phyloP scores from a whole-genome alignment of 2,329 filamentous ascomycete genomes.

The Beauveria brongniartii region DNA sequence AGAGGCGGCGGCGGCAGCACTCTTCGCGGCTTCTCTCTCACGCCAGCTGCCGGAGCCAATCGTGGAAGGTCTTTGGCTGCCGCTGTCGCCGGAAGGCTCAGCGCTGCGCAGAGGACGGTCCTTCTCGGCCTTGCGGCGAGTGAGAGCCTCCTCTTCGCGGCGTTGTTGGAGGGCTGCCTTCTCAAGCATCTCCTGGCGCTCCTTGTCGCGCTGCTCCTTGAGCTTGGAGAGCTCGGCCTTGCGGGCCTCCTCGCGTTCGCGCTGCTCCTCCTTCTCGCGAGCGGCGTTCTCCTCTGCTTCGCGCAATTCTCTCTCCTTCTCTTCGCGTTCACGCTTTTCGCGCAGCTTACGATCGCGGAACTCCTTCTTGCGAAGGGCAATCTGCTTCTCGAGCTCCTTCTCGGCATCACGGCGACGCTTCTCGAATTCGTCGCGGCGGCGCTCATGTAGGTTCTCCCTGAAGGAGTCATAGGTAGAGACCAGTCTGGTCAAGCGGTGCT shows the following conservation, averaged over 20 bases:
- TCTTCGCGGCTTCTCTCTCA: constrained; percentile 28
- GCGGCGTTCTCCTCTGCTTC: constrained; percentile 81
- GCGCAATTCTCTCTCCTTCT: constrained; percentile 65
- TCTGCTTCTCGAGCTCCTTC: constrained; percentile 87
- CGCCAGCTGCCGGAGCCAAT: constrained; percentile 35
- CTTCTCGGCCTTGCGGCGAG: constrained; percentile 61
- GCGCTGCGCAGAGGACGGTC: constrained; percentile 32
- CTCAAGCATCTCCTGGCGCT: constrained; percentile 60
- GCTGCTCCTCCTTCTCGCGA: constrained; percentile 80
- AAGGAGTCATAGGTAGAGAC: constrained; percentile 80
- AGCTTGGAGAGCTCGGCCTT: constrained; percentile 59
- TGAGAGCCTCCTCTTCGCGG: constrained; percentile 82
- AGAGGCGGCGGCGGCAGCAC: constrained; percentile 24
- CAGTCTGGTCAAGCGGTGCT: constrained; percentile 81
- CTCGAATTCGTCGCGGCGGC: constrained; percentile 92
- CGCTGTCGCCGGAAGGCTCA: constrained; percentile 25
- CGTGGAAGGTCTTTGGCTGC: constrained; percentile 24
- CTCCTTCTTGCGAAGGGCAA: constrained; percentile 80
- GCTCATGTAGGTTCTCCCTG: constrained; percentile 72
- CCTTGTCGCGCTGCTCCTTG: constrained; percentile 57
- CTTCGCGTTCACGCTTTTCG: constrained; percentile 78
- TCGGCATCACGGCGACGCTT: constrained; percentile 86
- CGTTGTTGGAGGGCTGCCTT: constrained; percentile 64
- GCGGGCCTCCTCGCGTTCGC: constrained; percentile 70
- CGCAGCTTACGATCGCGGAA: constrained; percentile 73